A percentile compares a stretch with the other conserved stretches of the same genome.
phyloP scores from a whole-genome alignment of 2,329 filamentous ascomycete genomes.

The Sclerotinia nivalis region DNA sequence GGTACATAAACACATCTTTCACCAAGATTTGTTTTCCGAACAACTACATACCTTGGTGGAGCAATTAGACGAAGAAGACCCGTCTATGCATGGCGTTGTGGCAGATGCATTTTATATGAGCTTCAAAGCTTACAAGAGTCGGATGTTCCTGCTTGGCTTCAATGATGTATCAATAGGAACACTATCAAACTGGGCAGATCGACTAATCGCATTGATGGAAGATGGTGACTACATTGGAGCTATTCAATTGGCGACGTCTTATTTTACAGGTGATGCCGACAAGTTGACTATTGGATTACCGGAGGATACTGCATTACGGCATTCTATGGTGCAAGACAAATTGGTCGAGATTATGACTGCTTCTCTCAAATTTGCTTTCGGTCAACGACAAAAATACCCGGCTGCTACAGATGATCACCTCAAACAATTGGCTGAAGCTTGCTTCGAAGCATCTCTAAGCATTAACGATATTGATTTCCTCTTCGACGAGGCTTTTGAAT shows the following conservation, averaged over 20 bases:
- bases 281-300: conserved; percentile 92
- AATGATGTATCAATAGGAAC: conserved; percentile 89
- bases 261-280: conserved; percentile 88
- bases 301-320: conserved; percentile 73
- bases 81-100: conserved; percentile 90
- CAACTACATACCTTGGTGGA: conserved; percentile 86
- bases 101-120: conserved; percentile 99
- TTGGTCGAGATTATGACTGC: conserved; percentile 91
- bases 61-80: conserved; percentile 81
- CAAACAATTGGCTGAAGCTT: conserved; percentile 76
- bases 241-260: conserved; percentile 85
- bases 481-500: conserved; percentile 87
- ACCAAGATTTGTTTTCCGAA: conserved; percentile 83
- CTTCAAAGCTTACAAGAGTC: conserved; percentile 91
- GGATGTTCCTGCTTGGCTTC: conserved; percentile 89
- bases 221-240: conserved; percentile 93
- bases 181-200: conserved; percentile 95
- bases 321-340: conserved; percentile 83
- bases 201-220: conserved; percentile 91
- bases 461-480: conserved; percentile 80
- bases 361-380: conserved; percentile 86
- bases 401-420: conserved; percentile 55
- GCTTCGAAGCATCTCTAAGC: conserved; percentile 78
- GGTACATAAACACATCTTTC: conserved; percentile 88
- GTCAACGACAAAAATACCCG: conserved; percentile 56